These are phyloP conservation scores for Helicosporidium sp. DNA, from an alignment of 139 green algal species.

Conservation along the genomic window DNA sequence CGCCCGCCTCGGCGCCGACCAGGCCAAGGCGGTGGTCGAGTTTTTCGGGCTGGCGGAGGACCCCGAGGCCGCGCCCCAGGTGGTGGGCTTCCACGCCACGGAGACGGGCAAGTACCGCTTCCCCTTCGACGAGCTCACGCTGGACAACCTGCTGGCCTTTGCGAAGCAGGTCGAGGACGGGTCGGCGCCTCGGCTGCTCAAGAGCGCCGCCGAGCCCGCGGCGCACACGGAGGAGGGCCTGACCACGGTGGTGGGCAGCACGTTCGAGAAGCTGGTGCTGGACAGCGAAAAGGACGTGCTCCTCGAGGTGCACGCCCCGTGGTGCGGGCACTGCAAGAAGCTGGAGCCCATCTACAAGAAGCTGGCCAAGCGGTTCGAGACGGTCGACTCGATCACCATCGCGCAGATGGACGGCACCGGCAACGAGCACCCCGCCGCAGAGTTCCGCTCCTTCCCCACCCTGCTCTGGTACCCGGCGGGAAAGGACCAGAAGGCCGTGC, in stretches of 20 bases:
- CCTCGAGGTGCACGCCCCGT: slow-evolving; percentile 48
- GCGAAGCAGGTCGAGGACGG: slow-evolving; percentile 24
- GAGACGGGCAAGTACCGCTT: slow-evolving; percentile 48
- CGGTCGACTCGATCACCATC: slow-evolving; percentile 29
- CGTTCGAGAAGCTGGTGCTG: slow-evolving; percentile 16
- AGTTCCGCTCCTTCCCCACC: slow-evolving; percentile 27
- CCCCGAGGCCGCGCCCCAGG: slow-evolving; percentile 1
- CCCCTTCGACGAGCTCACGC: slow-evolving; percentile 19
- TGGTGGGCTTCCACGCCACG: slow-evolving; percentile 50
- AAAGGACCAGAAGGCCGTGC: slow-evolving; percentile 6
- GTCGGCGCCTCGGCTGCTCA: slow-evolving; percentile 9
- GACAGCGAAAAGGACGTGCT: slow-evolving; percentile 23
- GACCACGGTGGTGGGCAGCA: slow-evolving; percentile 11
- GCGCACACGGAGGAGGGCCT: slow-evolving; percentile 17
- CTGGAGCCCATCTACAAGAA: slow-evolving; percentile 33
- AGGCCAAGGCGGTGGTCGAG: slow-evolving; percentile 39
- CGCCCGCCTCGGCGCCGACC: slow-evolving; percentile 8
- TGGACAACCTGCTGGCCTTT: slow-evolving; percentile 29
- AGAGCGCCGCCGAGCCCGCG: slow-evolving; percentile 7
- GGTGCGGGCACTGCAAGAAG: slow-evolving; percentile 42
- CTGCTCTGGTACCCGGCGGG: slow-evolving; percentile 19
- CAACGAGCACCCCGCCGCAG: slow-evolving; percentile 30
- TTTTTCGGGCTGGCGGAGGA: slow-evolving; percentile 58
- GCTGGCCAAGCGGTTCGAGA: slow-evolving; percentile 18
- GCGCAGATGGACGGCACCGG: slow-evolving; percentile 48